Evolutionary conservation across 345 rosid genomes (phyloP), one percentile per base, ranked within the genome.

Genomic region (Ailanthus altissimus): DNA sequence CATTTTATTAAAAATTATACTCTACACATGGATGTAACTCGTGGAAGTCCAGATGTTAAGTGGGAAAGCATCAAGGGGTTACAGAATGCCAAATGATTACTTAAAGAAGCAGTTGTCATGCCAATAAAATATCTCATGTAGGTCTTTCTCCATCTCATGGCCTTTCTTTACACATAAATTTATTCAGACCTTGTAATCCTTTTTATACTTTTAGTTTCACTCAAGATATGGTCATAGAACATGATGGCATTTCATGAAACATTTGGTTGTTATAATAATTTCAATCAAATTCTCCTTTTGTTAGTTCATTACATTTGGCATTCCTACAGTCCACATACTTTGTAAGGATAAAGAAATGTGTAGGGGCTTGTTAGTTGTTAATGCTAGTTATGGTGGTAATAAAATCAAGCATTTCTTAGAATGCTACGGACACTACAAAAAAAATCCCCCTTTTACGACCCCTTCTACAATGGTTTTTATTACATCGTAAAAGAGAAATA

Each of bases 51-150:
- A 53, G 92, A 96, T 87, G 90, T 96, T 71, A 93, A 85, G 72
- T 96, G 98, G 99, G 98, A 96, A 73, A 92, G 91, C 85, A 92
- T 96, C 65, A 93, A 96, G 75, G 99, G 98, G 38, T 75, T 96
- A 63, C 94, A 91, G 78, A 96, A 83, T 73, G 98, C 99, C 9
- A 96, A 96, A 72, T 89, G 84, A 74, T 82, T 96, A 77, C 93
- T 96, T 75, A 96, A 96, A 83, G 99, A 96, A 87, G 99, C 99
- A 43, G 99, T 96, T 77, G 97, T 96, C 70, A 96, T 96, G 99
- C 99, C 98, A 70, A 96, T 96, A 59, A 96, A 96, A 83, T 96
- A 96, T 81, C 99, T 98, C 75, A 83, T 89, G 98, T 96, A 85
- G 78, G 92, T 91, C 63, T 69, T 80, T 40, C 45, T 58, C 5